phyloP scores from a whole-genome alignment of 1,284 basidiomycete genomes.

The Trametes polyzona region DNA sequence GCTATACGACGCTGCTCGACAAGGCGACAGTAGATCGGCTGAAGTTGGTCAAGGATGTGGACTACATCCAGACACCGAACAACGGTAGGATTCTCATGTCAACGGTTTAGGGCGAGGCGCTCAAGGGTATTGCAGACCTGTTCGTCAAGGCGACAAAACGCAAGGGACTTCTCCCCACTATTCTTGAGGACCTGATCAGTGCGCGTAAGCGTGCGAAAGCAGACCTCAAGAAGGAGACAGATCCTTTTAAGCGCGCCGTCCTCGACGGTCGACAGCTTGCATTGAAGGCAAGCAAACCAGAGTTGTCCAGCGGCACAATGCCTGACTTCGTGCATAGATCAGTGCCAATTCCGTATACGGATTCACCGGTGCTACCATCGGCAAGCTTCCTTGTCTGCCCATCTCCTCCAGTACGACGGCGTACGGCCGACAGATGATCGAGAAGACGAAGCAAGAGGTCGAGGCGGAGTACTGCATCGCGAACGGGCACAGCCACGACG shows the following conservation, averaged over 20 bases:
- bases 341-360: conserved; percentile 98
- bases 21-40: conserved; percentile 78
- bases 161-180: conserved; percentile 88
- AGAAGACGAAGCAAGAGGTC: conserved; percentile 91
- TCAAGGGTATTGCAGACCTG: conserved; percentile 63
- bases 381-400: conserved; percentile 90
- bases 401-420: conserved; percentile 94
- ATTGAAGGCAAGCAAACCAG: conserved; percentile 66
- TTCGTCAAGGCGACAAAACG: conserved; percentile 77
- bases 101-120: too few species aligned
- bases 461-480: conserved; percentile 85
- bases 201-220: conserved; percentile 93
- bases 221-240: conserved; percentile 93
- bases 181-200: conserved; percentile 89
- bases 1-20: conserved; percentile 92
- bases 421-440: conserved; percentile 97
- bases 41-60: conserved; percentile 78
- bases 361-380: conserved; percentile 94
- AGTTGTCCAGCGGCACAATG: background rate
- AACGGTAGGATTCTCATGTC: conserved; percentile 62
- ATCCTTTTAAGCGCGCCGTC: conserved; percentile 94
- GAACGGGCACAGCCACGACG: conserved; percentile 86
- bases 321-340: conserved; percentile 56
- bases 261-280: conserved; percentile 94
- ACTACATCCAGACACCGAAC: conserved; percentile 91